These are phyloP conservation scores for Boletus subcaerulescens DNA, from an alignment of 768 basidiomycete species.

Conservation along the genomic window DNA sequence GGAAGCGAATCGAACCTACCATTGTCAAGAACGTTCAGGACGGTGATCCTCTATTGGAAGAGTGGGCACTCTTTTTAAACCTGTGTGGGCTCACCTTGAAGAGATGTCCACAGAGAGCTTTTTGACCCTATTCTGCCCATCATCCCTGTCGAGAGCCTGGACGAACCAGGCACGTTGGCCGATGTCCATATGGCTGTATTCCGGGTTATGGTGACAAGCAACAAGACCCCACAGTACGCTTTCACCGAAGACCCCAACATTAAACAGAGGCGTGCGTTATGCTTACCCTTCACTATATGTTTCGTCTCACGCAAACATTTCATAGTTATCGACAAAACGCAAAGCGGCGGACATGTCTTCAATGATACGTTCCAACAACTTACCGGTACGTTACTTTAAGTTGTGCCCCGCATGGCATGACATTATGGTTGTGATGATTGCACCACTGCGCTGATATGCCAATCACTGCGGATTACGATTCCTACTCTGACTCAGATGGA, in stretches of 20 bases:
- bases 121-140: constrained; percentile 74
- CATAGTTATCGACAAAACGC: constrained; percentile 54
- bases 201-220: constrained; percentile 1
- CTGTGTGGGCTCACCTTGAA: not conserved
- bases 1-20: constrained; percentile 54
- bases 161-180: constrained; percentile 45
- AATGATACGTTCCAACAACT: constrained; percentile 63
- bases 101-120: constrained; percentile 49
- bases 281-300: not conserved
- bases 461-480: not conserved
- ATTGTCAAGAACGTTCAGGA: constrained; percentile 52
- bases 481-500: constrained; percentile 45
- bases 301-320: not conserved
- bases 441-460: constrained; percentile 9
- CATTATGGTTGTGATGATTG: constrained; percentile 5
- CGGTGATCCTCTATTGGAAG: constrained; percentile 59
- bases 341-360: constrained; percentile 53
- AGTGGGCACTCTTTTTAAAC: constrained; percentile 34
- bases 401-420: not conserved
- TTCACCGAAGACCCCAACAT: constrained; percentile 51
- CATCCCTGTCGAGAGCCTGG: constrained; percentile 51
- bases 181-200: no score
- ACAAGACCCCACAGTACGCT: constrained; percentile 55
- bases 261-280: constrained; percentile 38
- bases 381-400: constrained; percentile 33